A percentile compares a stretch with the other conserved stretches of the same genome.
phyloP scores from a whole-genome alignment of 495 filamentous ascomycete genomes.

The Acidomyces sp. region DNA sequence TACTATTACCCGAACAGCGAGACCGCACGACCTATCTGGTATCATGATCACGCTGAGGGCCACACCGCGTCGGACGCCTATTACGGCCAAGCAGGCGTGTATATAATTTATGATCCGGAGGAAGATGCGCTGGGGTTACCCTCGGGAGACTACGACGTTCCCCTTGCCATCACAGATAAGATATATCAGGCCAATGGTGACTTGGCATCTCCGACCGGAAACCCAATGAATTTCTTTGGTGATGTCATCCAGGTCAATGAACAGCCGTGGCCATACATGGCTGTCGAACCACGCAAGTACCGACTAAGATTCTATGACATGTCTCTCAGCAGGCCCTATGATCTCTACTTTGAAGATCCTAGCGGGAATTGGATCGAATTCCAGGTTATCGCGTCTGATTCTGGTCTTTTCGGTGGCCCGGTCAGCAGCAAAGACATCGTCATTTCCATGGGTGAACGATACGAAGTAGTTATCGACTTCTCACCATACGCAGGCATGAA shows the following conservation, averaged over 20 bases:
- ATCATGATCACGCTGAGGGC: constrained; percentile 40
- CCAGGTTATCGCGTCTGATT: constrained; percentile 43
- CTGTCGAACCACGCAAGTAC: constrained; percentile 46
- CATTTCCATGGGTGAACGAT: constrained; percentile 43
- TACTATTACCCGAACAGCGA: constrained; percentile 48
- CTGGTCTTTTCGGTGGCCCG: constrained; percentile 34
- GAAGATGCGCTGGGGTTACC: constrained; percentile 37
- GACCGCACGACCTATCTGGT: constrained; percentile 40
- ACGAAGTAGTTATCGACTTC: constrained; percentile 44
- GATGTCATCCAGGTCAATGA: constrained; percentile 46
- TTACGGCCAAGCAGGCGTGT: constrained; percentile 17
- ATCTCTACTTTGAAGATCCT: constrained; percentile 31
- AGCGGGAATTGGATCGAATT: constrained; percentile 30
- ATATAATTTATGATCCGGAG: constrained; percentile 32
- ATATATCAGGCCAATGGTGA: constrained; percentile 37
- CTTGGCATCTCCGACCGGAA: constrained; percentile 30
- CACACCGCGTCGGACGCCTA: constrained; percentile 19
- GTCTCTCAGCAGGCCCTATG: constrained; percentile 37
- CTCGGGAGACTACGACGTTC: constrained; percentile 37
- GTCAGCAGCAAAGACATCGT: constrained; percentile 27
- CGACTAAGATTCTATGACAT: constrained; percentile 41
- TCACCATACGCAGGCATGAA: constrained; percentile 34
- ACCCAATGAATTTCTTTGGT: constrained; percentile 37
- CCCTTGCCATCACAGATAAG: constrained; percentile 38
- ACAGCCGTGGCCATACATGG: constrained; percentile 42